These are phyloP conservation scores for Nicotiana attenuata DNA, from an alignment of 257 asterid species.

Conservation along the genomic window DNA sequence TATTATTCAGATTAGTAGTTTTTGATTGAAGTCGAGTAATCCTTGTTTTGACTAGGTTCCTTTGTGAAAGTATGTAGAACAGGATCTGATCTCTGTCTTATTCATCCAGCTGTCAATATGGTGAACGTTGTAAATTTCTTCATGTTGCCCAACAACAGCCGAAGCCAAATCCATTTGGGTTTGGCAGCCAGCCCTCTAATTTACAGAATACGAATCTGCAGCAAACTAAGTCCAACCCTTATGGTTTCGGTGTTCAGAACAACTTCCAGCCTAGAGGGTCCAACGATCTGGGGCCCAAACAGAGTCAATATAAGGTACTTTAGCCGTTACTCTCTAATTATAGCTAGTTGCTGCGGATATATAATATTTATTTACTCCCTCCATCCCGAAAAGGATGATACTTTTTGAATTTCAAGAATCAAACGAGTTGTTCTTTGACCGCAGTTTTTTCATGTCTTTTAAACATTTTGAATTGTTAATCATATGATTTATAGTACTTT, in stretches of 20 bases:
- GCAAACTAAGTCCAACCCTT: constrained; percentile 61
- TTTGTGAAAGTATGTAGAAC: not conserved
- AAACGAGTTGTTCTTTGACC: too few relatives aligned
- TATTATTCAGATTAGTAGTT: not conserved
- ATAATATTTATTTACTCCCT: too few relatives aligned
- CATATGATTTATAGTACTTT: too few relatives aligned
- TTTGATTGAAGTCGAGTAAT: not conserved
- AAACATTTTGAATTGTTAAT: too few relatives aligned
- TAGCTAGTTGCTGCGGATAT: not conserved
- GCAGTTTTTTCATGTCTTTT: too few relatives aligned
- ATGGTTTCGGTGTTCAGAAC: constrained; percentile 66
- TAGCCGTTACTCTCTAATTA: not conserved
- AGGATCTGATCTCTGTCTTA: constrained; percentile 20
- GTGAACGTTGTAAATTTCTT: constrained; percentile 64
- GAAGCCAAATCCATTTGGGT: constrained; percentile 62
- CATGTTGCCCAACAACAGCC: constrained; percentile 58
- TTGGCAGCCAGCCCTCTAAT: constrained; percentile 48
- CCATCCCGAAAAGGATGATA: too few relatives aligned
- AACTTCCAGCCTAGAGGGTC: constrained; percentile 51
- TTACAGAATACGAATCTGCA: constrained; percentile 45
- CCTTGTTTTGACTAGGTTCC: constrained; percentile 1
- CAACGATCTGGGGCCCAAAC: constrained; percentile 45
- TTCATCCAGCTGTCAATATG: constrained; percentile 68
- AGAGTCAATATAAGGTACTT: constrained; percentile 67
- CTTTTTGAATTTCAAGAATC: too few relatives aligned